Base-by-base conservation (phyloP, 1,284 basidiomycete genomes). In the Leccinum proximum region DNA sequence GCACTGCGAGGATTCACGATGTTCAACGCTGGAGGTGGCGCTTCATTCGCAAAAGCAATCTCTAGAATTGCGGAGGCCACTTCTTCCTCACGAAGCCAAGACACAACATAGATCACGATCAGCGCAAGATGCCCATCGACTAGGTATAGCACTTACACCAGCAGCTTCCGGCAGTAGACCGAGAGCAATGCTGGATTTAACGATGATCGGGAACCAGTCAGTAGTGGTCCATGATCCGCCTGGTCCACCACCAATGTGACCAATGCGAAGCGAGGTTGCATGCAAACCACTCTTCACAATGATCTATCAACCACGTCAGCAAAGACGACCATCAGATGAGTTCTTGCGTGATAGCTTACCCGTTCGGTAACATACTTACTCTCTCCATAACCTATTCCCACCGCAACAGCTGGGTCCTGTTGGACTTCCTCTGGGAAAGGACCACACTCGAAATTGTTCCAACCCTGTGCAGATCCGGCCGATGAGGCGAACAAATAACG, bases 401-500 rank as follows among this genome's bases (percentile, higher is more conserved):
- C 65, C n/a, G 71, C 70, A 6, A 62, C 14, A 4, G 57, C 59
- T 0, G 69, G 60, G 40, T 73, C 71, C 2, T 60, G 56, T 10
- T 73, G 58, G 5, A 72, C 35, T 35, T 67, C 67, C 57, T 78
- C 77, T 0, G 76, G 77, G 37, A 71, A 72, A 1, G 67, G 64
- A 0, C 75, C 76, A 33, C 9, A 4, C 13, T 57, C 57, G 0
- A 22, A 13, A 1, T 33, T 56, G 60, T 71, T 67, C 74, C 73
- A 77, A 4, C 62, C 63, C 30, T 69, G 68, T 4, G 70, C 68
- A 8, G 71, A 67, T 0, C 68, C 67, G 22, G 78, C 64, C 0
- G 75, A 77, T 0, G 76, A 78, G 0, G 73, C 74, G 62, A 77
- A 79, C 14, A 78, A 37, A 53, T 77, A 73, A 5, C 70, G 68